phyloP scores from a whole-genome alignment of 139 green algal species.

The Picochlorum sp. region DNA sequence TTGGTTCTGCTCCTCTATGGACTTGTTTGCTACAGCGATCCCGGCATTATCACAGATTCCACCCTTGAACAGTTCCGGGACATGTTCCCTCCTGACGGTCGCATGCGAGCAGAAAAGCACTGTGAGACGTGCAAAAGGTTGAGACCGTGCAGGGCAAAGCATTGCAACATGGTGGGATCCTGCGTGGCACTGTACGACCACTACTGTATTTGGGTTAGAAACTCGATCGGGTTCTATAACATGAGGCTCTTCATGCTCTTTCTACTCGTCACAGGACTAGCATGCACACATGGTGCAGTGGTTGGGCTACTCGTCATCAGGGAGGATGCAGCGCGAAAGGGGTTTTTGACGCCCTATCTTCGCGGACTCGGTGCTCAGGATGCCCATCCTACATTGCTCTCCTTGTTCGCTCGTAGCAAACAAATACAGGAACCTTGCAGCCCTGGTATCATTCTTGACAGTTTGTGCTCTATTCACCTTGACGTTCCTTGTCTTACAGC shows the following conservation, averaged over 20 bases:
- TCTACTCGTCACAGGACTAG: conserved; percentile 32
- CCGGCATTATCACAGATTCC: conserved; percentile 21
- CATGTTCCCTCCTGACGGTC: conserved; percentile 43
- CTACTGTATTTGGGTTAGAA: conserved; percentile 75
- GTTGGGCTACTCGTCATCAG: not conserved
- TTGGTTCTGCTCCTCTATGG: conserved; percentile 18
- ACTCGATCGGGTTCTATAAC: conserved; percentile 60
- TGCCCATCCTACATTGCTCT: not conserved
- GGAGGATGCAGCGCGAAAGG: conserved; percentile 6
- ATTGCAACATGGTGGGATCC: conserved; percentile 36
- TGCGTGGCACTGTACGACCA: conserved; percentile 66
- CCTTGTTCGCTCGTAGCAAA: not conserved
- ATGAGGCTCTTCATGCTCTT: conserved; percentile 52
- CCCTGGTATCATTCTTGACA: conserved; percentile 12
- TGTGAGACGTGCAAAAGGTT: conserved; percentile 53
- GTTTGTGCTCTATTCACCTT: conserved; percentile 2
- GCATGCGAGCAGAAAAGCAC: conserved; percentile 15
- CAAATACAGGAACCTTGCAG: conserved; percentile 2
- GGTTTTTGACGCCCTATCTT: conserved; percentile 1
- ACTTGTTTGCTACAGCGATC: conserved; percentile 24
- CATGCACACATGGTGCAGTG: conserved; percentile 38
- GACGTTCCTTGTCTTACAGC: conserved; percentile 18
- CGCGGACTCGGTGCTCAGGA: not conserved
- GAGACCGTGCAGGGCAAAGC: conserved; percentile 60
- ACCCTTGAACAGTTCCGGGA: conserved; percentile 22